Conservation (phyloP, 2,329 filamentous ascomycete genomes). For the Chaetomium sp. region DNA sequence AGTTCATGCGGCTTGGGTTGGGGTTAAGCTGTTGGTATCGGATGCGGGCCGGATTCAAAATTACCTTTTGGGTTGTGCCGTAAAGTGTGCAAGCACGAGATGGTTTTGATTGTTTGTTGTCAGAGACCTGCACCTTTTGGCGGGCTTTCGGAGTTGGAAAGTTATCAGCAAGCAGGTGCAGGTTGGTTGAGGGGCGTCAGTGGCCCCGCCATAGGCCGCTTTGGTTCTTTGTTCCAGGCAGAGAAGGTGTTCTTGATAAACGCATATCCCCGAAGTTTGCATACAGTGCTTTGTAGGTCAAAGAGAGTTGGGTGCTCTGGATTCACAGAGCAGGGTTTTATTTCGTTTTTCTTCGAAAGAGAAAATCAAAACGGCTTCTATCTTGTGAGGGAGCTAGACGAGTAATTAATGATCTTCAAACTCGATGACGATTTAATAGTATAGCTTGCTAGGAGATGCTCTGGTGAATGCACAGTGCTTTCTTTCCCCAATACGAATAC, state of each 20-base stretch:
- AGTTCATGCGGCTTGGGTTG: slow-evolving; percentile 1
- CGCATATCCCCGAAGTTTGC: background rate
- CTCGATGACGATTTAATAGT: too few species aligned
- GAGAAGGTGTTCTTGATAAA: background rate
- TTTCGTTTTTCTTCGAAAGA: too few species aligned
- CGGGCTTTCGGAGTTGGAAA: background rate
- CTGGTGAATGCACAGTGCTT: too few species aligned
- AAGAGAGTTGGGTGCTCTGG: too few species aligned
- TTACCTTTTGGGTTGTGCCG: background rate
- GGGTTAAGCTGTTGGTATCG: slow-evolving; percentile 5
- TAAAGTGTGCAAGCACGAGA: background rate
- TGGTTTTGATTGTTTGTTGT: background rate
- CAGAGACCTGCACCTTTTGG: background rate
- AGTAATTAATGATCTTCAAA: too few species aligned
- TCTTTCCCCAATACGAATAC: too few species aligned
- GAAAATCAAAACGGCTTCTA: too few species aligned
- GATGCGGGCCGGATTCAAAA: background rate
- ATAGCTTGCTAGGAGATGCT: too few species aligned
- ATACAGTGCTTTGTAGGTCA: too few species aligned
- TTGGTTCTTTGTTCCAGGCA: background rate
- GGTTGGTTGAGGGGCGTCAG: background rate
- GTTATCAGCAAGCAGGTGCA: background rate
- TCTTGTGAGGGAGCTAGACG: too few species aligned
- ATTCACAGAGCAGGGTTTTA: too few species aligned
- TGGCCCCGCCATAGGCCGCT: slow-evolving; percentile 2